Evolutionary conservation across 495 filamentous ascomycete species (phyloP).

Genomic region (Parathielavia hyrcaniae): DNA sequence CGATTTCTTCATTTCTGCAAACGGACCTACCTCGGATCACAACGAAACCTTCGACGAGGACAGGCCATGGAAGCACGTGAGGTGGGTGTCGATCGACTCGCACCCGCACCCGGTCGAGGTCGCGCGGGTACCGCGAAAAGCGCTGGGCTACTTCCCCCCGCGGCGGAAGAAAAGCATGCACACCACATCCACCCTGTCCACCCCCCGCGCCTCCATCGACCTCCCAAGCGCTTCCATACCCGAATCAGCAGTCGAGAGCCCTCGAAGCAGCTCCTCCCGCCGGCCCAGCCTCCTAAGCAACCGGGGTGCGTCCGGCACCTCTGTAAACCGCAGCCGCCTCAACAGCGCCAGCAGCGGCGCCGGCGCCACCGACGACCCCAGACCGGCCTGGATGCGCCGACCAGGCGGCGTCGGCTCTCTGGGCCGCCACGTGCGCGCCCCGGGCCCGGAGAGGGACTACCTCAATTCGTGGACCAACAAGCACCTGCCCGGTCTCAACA

Average conservation of each 20-base stretch:
- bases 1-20: constrained; percentile 32
- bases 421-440: constrained; percentile 56
- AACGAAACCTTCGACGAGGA: constrained; percentile 33
- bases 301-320: constrained; percentile 9
- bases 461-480: constrained; percentile 73
- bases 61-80: constrained; percentile 72
- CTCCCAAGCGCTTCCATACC: constrained; percentile 40
- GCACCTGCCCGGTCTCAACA: constrained; percentile 65
- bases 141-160: constrained; percentile 86
- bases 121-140: constrained; percentile 70
- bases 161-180: constrained; percentile 69
- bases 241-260: constrained; percentile 32
- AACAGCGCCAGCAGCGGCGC: constrained; percentile 32
- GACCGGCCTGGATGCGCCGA: constrained; percentile 57
- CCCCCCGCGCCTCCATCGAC: constrained; percentile 59
- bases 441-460: constrained; percentile 73
- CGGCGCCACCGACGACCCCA: constrained; percentile 27
- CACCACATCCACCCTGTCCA: constrained; percentile 51
- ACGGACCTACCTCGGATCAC: constrained; percentile 28
- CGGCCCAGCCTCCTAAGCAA: constrained; percentile 34
- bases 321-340: constrained; percentile 18
- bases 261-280: constrained; percentile 36
- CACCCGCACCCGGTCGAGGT: constrained; percentile 70
- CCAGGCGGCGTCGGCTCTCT: constrained; percentile 84
- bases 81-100: constrained; percentile 75